A percentile compares a stretch with the other conserved stretches of the same genome.
phyloP scores from a whole-genome alignment of 345 rosid species.

The Noccaea bulbosa region DNA sequence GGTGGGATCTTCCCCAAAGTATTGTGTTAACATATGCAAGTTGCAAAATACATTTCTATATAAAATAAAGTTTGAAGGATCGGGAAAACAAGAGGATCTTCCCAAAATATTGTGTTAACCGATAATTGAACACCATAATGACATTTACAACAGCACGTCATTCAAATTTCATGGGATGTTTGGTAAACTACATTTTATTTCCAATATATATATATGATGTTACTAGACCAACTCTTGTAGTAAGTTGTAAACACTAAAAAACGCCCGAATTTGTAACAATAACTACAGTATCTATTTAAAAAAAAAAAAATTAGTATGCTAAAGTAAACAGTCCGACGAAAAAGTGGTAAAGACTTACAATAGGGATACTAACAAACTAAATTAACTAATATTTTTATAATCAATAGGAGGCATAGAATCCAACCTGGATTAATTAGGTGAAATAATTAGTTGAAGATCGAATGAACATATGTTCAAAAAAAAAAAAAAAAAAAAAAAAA shows the following conservation, averaged over 20 bases:
- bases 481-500: too few relatives aligned
- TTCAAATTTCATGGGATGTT: not conserved
- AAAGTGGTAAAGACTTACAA: not conserved
- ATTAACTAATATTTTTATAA: not conserved
- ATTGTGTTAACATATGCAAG: not conserved
- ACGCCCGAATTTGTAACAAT: not conserved
- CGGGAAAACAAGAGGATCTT: slow-evolving; percentile 39
- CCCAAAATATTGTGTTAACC: slow-evolving; percentile 32
- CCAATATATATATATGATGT: not conserved
- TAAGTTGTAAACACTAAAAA: not conserved
- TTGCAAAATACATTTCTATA: slow-evolving; percentile 10
- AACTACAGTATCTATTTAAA: not conserved
- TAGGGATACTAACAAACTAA: not conserved
- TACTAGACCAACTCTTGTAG: not conserved
- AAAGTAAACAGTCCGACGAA: not conserved
- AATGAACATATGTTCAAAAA: too few relatives aligned
- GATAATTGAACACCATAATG: slow-evolving; percentile 35
- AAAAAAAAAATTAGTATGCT: too few relatives aligned
- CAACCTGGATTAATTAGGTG: slow-evolving; percentile 31
- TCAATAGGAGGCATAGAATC: slow-evolving; percentile 20
- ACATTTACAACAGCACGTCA: slow-evolving; percentile 1
- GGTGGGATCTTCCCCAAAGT: not conserved
- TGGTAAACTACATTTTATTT: not conserved
- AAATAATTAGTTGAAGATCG: slow-evolving; percentile 7
- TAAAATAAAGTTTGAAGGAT: slow-evolving; percentile 6